Base-by-base conservation (phyloP, 2,329 filamentous ascomycete genomes). In the Alternaria atra region DNA sequence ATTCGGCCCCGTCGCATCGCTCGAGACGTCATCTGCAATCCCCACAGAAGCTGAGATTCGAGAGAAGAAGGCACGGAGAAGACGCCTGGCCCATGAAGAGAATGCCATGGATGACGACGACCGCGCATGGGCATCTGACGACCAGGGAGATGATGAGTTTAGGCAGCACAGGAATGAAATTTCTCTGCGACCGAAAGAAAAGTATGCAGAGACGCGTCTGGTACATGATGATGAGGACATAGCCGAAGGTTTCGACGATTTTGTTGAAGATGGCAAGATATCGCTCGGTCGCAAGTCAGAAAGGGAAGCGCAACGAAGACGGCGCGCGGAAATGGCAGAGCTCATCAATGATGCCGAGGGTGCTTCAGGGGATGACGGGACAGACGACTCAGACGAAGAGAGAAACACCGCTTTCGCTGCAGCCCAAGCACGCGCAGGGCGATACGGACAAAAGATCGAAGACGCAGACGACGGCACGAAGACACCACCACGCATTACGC, bases 181-280 rank as follows among this genome's bases (percentile, higher is more conserved):
- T 60, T 80, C 86, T 2, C 74, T 85, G 2, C 80, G 83, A 52
- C 80, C 81, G 17, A 87, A 87, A 65, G 87, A 89, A 70, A 88
- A 90, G 66, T 86, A 87, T 34, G 86, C 73, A 4, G 82, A 93
- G 63, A 91, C 90, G 6, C 86, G 94, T 1, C 85, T 98, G 2
- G 86, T 93, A 6, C 87, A 85, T 42, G 93, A 97, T 34, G 94
- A 98, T 70, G 94, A 98, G 75, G 93, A 98, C 72, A 86, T 97
- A 0, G 92, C 91, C 37, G 95, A 98, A 80, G 94, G 93, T 0
- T 98, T 97, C 69, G 94, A 98, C 61, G 90, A 94, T 55, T 97
- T 92, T 70, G 92, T 95, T 8, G 91, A 95, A 40, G 92, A 97
- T 73, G 93, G 91, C 8, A 87, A 88, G 7, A 87, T 97, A 9